Evolutionary conservation across 2,329 filamentous ascomycete genomes (phyloP).

Genomic region (Trichoderma cornu-damae): DNA sequence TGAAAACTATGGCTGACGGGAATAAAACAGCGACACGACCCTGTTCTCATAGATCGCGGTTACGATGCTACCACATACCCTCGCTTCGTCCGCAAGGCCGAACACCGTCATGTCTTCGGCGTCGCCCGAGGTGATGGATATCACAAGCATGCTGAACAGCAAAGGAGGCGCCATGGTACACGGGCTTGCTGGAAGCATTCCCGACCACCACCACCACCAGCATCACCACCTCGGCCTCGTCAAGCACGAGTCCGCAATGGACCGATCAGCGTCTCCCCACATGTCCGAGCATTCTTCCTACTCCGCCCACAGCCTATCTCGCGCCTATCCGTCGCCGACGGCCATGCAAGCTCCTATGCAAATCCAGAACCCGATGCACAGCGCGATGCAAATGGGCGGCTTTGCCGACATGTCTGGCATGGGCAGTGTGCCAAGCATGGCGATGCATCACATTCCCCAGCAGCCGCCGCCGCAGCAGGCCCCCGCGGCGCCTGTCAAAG

Average conservation of each 20-base stretch:
- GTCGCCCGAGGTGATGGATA: conserved; percentile 48
- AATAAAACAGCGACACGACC: not conserved
- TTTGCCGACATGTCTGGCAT: conserved; percentile 37
- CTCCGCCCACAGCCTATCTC: conserved; percentile 45
- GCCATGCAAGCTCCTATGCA: conserved; percentile 48
- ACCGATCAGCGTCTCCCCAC: conserved; percentile 54
- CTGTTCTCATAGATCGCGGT: not conserved
- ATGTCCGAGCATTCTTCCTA: conserved; percentile 56
- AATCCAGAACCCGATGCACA: conserved; percentile 40
- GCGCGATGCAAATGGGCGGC: conserved; percentile 38
- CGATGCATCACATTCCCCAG: conserved; percentile 35
- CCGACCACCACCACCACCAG: conserved; percentile 29
- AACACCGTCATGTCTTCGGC: conserved; percentile 41
- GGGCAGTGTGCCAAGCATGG: conserved; percentile 35
- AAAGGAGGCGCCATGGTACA: conserved; percentile 36
- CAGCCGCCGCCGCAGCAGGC: conserved; percentile 32
- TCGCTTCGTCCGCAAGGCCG: conserved; percentile 25
- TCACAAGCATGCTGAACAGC: conserved; percentile 49
- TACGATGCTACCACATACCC: conserved; percentile 17
- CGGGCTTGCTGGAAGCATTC: conserved; percentile 28
- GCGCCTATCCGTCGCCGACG: conserved; percentile 50
- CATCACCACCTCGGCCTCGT: conserved; percentile 32
- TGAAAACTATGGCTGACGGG: not conserved
- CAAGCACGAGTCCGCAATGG: conserved; percentile 40
- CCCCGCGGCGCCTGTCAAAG: conserved; percentile 48